Percentiles rank a stretch among this genome's conserved stretches.
Conservation (phyloP, 1,284 basidiomycete genomes). For the Butyriboletus appendiculatus region DNA sequence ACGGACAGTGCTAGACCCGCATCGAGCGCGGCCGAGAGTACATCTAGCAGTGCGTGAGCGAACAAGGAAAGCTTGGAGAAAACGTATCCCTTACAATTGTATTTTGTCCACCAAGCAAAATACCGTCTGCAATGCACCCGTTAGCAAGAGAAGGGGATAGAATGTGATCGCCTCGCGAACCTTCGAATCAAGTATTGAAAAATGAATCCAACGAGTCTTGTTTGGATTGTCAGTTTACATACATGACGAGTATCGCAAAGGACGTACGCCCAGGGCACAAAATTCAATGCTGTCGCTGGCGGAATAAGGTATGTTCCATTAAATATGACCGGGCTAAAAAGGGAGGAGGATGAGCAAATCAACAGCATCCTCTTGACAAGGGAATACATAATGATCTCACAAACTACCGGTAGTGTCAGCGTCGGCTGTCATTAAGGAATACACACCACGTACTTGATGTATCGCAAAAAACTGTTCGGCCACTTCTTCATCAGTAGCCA, state of each 20-base stretch:
- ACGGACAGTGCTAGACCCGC: constrained; percentile 52
- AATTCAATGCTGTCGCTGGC: constrained; percentile 46
- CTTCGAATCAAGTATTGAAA: constrained; percentile 64
- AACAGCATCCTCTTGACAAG: too few species aligned
- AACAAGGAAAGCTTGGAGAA: not conserved
- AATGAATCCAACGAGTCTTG: constrained; percentile 51
- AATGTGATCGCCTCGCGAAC: constrained; percentile 22
- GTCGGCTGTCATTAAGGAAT: not conserved
- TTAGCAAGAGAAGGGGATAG: constrained; percentile 37
- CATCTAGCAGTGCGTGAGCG: constrained; percentile 37
- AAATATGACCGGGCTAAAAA: constrained; percentile 36
- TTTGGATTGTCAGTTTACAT: not conserved
- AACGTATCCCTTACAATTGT: constrained; percentile 47
- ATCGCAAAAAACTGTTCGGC: constrained; percentile 46
- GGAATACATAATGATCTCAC: constrained; percentile 15
- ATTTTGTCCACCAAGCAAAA: constrained; percentile 75
- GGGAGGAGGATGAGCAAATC: not conserved
- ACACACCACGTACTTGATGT: constrained; percentile 41
- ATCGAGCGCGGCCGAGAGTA: constrained; percentile 62
- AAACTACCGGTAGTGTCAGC: constrained; percentile 14
- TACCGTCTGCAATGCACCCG: constrained; percentile 39
- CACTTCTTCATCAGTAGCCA: constrained; percentile 45
- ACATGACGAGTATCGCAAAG: not conserved
- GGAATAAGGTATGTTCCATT: constrained; percentile 37
- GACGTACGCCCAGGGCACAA: constrained; percentile 40